Evolutionary conservation across 2,329 filamentous ascomycete species (phyloP), one percentile per base, ranked within the genome.

Genomic region (Zopfia rhizophila): DNA sequence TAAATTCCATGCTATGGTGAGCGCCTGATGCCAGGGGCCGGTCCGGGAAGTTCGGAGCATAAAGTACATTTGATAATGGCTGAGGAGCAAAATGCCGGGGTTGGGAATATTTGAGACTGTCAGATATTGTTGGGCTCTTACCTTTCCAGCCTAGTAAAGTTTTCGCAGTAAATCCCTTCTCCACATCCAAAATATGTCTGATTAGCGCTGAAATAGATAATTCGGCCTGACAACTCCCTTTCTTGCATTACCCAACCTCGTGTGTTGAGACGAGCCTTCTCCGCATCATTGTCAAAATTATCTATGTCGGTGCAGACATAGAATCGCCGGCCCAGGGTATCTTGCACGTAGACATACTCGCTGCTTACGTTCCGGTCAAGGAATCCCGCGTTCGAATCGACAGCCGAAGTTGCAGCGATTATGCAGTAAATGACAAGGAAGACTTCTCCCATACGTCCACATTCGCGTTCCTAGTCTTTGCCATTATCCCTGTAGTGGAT

Each of bases 171-270:
- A 3, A 60, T 39, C 5, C 58, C 53, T 12, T 45, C 38, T 3
- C 55, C 51, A 33, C 55, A 60, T 33, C 59, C 53, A 42, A 29
- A 60, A 30, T 57, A 60, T 3, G 40, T 39, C 31, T 62, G 51
- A 5, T 48, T 60, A 7, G 36, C 42, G 25, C 33, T 59, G 29
- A 62, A 60, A 29, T 56, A 39, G 19, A 60, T 51, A n/a, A 50
- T 59, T 13, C 55, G 45, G 24, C 35, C 24, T 12, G 55, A 40
- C 16, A 60, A 38, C 7, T 50, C 53, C 13, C 45, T 27, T 27
- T 60, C 58, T 38, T 61, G 52, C 35, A 61, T 35, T 5, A 59
- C 59, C 59, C 53, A 61, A 21, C 45, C 57, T 39, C 55, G 44
- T 11, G 12, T 56, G 42, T 60, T 58, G n/a, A 61, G 51, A 24